These are phyloP conservation scores for Pseudozyma hubeiensis DNA, from an alignment of 1,284 basidiomycete genomes.

Conservation along the genomic window DNA sequence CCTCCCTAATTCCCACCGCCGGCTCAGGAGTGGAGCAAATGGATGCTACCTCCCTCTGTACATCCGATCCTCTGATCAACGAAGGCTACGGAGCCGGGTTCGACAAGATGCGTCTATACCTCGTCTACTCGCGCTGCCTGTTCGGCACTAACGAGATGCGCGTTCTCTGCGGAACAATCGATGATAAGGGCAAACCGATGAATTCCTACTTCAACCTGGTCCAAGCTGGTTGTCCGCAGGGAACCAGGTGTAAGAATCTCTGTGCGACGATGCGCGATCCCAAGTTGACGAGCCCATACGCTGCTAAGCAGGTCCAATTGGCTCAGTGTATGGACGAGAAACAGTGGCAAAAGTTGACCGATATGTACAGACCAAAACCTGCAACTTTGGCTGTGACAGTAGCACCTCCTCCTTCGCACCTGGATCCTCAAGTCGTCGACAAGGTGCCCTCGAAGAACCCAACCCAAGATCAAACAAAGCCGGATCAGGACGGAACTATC, in stretches of 20 bases:
- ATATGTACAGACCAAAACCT: slow-evolving; percentile 22
- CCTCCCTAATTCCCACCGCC: neutral
- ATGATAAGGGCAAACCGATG: slow-evolving; percentile 15
- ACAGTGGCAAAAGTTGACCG: slow-evolving; percentile 20
- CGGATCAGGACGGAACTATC: slow-evolving; percentile 15
- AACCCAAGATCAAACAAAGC: slow-evolving; percentile 7
- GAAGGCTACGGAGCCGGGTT: slow-evolving; percentile 31
- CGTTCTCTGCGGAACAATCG: slow-evolving; percentile 20
- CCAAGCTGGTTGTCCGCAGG: slow-evolving; percentile 22
- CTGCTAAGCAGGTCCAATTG: slow-evolving; percentile 30
- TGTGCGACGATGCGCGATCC: slow-evolving; percentile 28
- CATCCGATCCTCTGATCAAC: slow-evolving; percentile 26
- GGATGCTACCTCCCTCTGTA: slow-evolving; percentile 27
- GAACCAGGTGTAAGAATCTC: slow-evolving; percentile 35
- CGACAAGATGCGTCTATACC: slow-evolving; percentile 19
- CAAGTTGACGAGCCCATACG: slow-evolving; percentile 15
- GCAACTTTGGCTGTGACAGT: neutral
- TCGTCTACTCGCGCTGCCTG: slow-evolving; percentile 30
- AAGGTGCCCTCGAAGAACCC: slow-evolving; percentile 5
- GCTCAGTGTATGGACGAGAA: slow-evolving; percentile 19
- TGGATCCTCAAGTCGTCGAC: slow-evolving; percentile 19
- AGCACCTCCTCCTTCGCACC: too few relatives aligned
- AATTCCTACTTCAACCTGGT: slow-evolving; percentile 10
- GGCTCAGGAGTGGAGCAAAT: slow-evolving; percentile 6
- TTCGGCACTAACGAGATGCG: slow-evolving; percentile 26